A percentile compares a stretch with the other conserved stretches of the same genome.
These are phyloP conservation scores for Pichia terricola DNA, from an alignment of 1,139 yeast genomes.

Conservation along the genomic window DNA sequence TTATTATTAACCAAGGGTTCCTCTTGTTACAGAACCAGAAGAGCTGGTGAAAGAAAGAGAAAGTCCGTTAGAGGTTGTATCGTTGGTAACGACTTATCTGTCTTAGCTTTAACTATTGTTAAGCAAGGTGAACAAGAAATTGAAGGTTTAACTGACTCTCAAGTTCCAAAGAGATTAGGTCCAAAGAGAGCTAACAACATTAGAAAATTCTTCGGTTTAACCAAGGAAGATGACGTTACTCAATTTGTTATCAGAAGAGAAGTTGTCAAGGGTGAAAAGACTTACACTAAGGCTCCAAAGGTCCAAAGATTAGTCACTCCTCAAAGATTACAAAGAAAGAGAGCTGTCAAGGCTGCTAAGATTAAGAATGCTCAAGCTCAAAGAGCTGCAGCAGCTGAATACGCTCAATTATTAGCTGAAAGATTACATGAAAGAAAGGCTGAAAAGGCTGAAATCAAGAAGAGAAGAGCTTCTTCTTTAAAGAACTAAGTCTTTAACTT, in stretches of 20 bases:
- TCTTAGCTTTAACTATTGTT: slow-evolving; percentile 82
- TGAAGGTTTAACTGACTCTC: slow-evolving; percentile 89
- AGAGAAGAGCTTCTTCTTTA: slow-evolving; percentile 99
- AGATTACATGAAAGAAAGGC: slow-evolving; percentile 98
- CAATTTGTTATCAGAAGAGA: slow-evolving; percentile 97
- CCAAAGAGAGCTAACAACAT: slow-evolving; percentile 99
- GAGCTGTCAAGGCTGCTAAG: slow-evolving; percentile 91
- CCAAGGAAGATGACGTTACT: slow-evolving; percentile 94
- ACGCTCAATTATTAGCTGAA: slow-evolving; percentile 97
- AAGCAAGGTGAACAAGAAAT: slow-evolving; percentile 97
- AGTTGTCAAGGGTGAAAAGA: slow-evolving; percentile 95
- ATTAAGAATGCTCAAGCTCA: slow-evolving; percentile 95
- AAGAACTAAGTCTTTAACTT: slow-evolving; percentile 40
- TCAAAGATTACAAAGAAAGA: slow-evolving; percentile 98
- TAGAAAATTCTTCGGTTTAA: slow-evolving; percentile 97
- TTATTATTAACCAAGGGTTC: slow-evolving; percentile 88
- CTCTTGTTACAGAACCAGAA: slow-evolving; percentile 99
- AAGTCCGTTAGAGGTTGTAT: slow-evolving; percentile 99
- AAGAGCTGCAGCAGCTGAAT: slow-evolving; percentile 99
- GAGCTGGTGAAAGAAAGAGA: slow-evolving; percentile 99
- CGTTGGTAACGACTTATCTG: slow-evolving; percentile 96
- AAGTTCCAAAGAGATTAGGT: slow-evolving; percentile 98
- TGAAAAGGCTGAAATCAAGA: slow-evolving; percentile 94
- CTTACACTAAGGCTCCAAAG: slow-evolving; percentile 99
- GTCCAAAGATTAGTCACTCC: slow-evolving; percentile 99